Base-by-base conservation (phyloP, 768 basidiomycete species). In the button mushroom (Agaricus bisporus) region DNA sequence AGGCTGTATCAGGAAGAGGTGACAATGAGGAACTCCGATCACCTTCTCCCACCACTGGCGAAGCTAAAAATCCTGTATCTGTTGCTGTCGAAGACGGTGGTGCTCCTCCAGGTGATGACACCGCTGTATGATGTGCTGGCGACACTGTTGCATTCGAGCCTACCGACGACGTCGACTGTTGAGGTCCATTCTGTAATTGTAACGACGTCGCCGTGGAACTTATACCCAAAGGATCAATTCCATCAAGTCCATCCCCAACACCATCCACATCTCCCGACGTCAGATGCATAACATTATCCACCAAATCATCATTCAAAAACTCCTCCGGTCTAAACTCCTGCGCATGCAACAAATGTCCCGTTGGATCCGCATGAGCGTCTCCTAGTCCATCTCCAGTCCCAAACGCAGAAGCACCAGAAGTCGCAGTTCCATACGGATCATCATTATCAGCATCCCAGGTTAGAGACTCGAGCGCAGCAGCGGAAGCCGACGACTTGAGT, bases 21-120 rank as follows among this genome's bases (percentile, higher is more conserved):
- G 82, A 82, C 43, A 83, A 69, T 26, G 81, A 79, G 0, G 82
- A 84, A 61, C 72, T 76, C 60, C 71, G 71, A 68, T 82, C 77
- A 38, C 71, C 64, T 6, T 70, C 64, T 20, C 64, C 60, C 53
- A 53, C 62, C 20, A 63, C 43, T 29, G 60, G 54, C 26, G 59
- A 58, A 32, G 37, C 52, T 17, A 54, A 22, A 39, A 41, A 47
- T 9, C 44, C 44, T 22, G 38, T 6, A 25, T 47, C 45, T 11
- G 58, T 48, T 10, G 64, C 60, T 37, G 62, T 55, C 68, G 69
- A 60, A 69, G 55, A 57, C 60, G 55, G 59, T 37, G 66, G 56
- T 59, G 61, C 56, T 20, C 50, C 56, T 20, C 41, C 56, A 56
- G 56, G 36, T 22, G 36, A n/a, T 18, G 14, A 41, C 20, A 28